phyloP scores from a whole-genome alignment of 208 protist species.

The Vickermania ingenoplastis region DNA sequence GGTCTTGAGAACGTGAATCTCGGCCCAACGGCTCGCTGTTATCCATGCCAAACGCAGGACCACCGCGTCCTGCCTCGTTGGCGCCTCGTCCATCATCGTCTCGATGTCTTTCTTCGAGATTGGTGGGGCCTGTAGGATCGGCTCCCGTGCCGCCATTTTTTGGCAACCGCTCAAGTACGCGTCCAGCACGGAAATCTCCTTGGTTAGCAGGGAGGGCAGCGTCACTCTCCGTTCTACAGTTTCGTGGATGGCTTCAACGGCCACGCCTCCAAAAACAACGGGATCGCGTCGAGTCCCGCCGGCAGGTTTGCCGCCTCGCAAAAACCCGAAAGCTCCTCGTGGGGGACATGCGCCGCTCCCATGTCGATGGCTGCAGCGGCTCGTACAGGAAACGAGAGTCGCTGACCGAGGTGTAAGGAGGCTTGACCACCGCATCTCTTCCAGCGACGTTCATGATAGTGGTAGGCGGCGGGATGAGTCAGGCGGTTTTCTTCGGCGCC shows the following conservation, averaged over 20 bases:
- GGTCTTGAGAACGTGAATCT: not conserved
- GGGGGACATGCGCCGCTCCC: not conserved
- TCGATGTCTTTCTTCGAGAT: not conserved
- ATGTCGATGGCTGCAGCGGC: not conserved
- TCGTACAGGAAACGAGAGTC: too few species aligned
- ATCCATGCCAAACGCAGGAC: not conserved
- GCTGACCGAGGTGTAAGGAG: too few species aligned
- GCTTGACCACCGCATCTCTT: too few species aligned
- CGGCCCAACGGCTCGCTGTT: conserved; percentile 1
- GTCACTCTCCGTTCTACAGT: not conserved
- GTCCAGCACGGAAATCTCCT: not conserved
- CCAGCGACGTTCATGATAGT: too few species aligned
- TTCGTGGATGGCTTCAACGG: not conserved
- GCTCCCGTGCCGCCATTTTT: not conserved
- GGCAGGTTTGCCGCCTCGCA: not conserved
- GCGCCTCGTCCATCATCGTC: not conserved
- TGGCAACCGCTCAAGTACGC: not conserved
- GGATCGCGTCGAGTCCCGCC: not conserved
- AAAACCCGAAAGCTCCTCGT: not conserved
- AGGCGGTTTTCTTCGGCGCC: too few species aligned
- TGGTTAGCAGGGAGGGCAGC: not conserved
- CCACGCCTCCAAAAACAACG: not conserved
- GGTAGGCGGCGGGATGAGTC: too few species aligned
- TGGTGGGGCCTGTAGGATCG: not conserved
- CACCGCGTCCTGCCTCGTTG: not conserved